A percentile compares a stretch with the other conserved stretches of the same genome.
These are phyloP conservation scores for Kregervanrija delftensis DNA, from an alignment of 805 yeast genomes.

Conservation along the genomic window DNA sequence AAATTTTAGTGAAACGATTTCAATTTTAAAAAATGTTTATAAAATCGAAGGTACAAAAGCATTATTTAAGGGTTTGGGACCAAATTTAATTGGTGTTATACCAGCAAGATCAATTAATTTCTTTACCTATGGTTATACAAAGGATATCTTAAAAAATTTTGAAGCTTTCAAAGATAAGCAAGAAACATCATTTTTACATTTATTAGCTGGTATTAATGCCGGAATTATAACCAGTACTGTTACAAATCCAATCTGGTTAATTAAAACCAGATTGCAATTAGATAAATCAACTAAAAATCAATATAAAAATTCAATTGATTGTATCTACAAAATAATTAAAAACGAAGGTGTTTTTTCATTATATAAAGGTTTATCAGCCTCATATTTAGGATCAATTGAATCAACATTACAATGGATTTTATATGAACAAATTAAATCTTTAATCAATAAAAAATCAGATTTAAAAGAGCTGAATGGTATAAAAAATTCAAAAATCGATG, in stretches of 20 bases:
- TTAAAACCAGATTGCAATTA: slow-evolving; percentile 88
- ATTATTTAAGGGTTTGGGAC: slow-evolving; percentile 90
- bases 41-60: slow-evolving; percentile 76
- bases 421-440: slow-evolving; percentile 85
- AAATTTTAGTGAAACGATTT: slow-evolving; percentile 79
- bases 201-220: slow-evolving; percentile 81
- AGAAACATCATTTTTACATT: slow-evolving; percentile 80
- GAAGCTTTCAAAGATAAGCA: slow-evolving; percentile 58
- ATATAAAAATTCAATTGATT: slow-evolving; percentile 83
- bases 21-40: slow-evolving; percentile 64
- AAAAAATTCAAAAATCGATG: slow-evolving; percentile 47
- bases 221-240: slow-evolving; percentile 94
- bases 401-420: slow-evolving; percentile 94
- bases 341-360: slow-evolving; percentile 77
- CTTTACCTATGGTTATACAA: slow-evolving; percentile 93
- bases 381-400: slow-evolving; percentile 89
- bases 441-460: slow-evolving; percentile 48
- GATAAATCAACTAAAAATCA: slow-evolving; percentile 61
- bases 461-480: slow-evolving; percentile 28
- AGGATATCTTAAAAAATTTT: slow-evolving; percentile 55
- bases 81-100: slow-evolving; percentile 93
- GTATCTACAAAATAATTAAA: slow-evolving; percentile 58
- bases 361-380: slow-evolving; percentile 89
- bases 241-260: slow-evolving; percentile 96
- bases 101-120: slow-evolving; percentile 97